Conservation (phyloP, 129 eudicot genomes). For the Pittosporum tobira region DNA sequence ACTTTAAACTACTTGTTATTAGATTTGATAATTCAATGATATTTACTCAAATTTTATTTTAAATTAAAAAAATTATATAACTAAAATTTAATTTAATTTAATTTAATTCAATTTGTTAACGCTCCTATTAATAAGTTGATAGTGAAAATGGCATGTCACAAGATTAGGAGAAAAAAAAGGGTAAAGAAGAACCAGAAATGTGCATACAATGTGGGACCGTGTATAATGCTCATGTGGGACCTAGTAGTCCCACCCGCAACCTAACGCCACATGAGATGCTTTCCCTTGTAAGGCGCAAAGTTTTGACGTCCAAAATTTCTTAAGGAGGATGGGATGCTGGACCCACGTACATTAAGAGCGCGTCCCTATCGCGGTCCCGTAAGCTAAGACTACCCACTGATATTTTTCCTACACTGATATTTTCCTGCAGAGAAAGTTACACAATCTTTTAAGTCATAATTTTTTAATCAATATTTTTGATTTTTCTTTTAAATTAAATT, state of each 20-base stretch:
- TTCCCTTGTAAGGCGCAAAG: neutral
- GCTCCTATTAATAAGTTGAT: no score
- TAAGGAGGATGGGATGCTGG: neutral
- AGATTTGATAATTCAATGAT: no score
- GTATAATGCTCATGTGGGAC: neutral
- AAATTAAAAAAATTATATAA: no score
- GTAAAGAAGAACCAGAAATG: neutral
- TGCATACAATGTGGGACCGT: neutral
- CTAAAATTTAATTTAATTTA: no score
- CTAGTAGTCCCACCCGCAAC: neutral
- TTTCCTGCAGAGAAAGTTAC: neutral
- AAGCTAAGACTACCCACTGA: neutral
- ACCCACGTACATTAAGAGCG: neutral
- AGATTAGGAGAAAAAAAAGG: neutral
- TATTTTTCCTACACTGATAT: neutral
- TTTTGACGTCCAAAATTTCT: neutral
- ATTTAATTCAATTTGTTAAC: no score
- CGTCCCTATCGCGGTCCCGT: neutral
- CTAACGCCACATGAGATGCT: slow-evolving; percentile 5
- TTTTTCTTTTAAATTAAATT: no score
- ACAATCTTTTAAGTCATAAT: no score
- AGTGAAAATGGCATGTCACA: neutral
- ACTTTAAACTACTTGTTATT: no score
- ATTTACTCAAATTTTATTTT: no score
- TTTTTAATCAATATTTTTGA: no score